These are phyloP conservation scores for Blastocladiella britannica DNA, from an alignment of 192 early-diverging fungal species.

Conservation along the genomic window DNA sequence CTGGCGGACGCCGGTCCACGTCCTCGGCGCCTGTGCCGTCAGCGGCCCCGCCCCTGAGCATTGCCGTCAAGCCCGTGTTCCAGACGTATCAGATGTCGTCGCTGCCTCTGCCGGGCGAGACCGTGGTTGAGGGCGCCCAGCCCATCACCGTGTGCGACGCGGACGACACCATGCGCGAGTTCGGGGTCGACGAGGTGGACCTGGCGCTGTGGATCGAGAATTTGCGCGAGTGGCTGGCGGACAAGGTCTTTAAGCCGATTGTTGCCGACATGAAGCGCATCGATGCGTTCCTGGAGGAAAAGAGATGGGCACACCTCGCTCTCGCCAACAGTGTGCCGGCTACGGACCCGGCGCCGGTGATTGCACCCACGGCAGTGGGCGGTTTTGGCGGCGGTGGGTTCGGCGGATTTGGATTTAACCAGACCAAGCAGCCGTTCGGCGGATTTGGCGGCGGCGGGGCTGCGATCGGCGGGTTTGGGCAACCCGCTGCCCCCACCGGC, in stretches of 20 bases:
- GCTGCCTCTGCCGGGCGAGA: not conserved
- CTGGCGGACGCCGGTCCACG: too few species aligned
- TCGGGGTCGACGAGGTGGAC: not conserved
- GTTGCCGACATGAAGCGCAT: not conserved
- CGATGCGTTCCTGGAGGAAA: not conserved
- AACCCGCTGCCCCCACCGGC: too few species aligned
- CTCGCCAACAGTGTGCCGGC: not conserved
- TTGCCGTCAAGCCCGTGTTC: not conserved
- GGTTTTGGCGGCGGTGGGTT: too few species aligned
- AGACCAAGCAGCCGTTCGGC: too few species aligned
- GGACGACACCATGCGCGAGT: not conserved
- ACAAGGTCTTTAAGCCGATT: not conserved
- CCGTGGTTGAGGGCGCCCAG: not conserved
- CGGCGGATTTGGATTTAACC: too few species aligned
- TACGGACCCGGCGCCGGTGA: too few species aligned
- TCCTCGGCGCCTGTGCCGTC: too few species aligned
- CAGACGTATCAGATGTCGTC: not conserved
- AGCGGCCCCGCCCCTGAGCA: not conserved
- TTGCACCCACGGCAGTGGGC: too few species aligned
- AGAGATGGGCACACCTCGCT: not conserved
- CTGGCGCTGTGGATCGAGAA: not conserved
- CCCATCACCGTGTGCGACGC: not conserved
- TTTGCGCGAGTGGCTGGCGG: not conserved
- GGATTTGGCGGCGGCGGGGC: too few species aligned
- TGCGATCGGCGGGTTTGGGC: too few species aligned